Evolutionary conservation across 176 grass and related monocot genomes (phyloP).

Genomic region (Carex myosuroides): DNA sequence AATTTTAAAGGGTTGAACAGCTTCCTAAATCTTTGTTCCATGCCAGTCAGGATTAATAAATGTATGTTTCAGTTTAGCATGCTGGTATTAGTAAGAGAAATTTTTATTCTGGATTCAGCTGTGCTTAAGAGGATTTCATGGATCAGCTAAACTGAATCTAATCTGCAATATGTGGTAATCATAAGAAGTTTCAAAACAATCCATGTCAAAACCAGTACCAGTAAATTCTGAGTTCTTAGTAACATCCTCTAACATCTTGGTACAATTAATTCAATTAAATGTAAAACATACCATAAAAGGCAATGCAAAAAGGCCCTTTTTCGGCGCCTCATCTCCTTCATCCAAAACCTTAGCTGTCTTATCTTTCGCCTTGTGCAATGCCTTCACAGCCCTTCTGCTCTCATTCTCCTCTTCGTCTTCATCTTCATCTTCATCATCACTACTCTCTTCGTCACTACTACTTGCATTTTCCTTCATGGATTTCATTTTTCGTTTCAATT

Average conservation of each 20-base stretch:
- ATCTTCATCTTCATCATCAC: constrained; percentile 40
- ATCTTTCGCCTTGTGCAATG: constrained; percentile 67
- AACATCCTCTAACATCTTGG: neutral
- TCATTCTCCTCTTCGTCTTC: constrained; percentile 35
- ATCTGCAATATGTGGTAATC: neutral
- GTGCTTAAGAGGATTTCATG: neutral
- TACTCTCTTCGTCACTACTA: constrained; percentile 52
- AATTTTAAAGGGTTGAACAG: neutral
- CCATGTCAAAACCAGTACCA: neutral
- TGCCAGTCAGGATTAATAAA: neutral
- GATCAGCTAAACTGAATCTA: neutral
- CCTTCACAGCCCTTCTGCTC: constrained; percentile 34
- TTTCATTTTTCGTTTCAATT: constrained; percentile 89
- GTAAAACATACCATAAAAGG: constrained; percentile 75
- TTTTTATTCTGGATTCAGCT: neutral
- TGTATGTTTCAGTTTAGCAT: neutral
- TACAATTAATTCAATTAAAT: neutral
- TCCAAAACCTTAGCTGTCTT: constrained; percentile 60
- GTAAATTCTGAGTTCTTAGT: neutral
- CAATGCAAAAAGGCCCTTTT: constrained; percentile 68
- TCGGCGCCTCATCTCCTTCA: constrained; percentile 43
- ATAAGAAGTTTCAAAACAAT: neutral
- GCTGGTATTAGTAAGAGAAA: neutral
- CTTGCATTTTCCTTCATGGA: constrained; percentile 63
- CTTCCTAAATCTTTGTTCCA: neutral